Percentiles rank a stretch among this genome's conserved stretches.
Evolutionary conservation across 768 basidiomycete genomes (phyloP).

Genomic region (Psilocybe sp.): DNA sequence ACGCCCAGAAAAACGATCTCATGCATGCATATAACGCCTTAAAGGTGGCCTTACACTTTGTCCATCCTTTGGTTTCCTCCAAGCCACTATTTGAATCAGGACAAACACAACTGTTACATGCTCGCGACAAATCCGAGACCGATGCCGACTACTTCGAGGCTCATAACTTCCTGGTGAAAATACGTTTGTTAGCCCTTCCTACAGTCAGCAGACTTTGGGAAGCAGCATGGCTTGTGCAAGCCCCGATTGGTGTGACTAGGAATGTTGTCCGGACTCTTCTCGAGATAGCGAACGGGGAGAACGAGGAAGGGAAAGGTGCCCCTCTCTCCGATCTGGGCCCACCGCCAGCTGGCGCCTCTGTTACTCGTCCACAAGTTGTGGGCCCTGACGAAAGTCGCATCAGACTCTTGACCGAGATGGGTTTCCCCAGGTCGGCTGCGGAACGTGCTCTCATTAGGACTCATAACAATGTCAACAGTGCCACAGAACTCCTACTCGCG

Average conservation of each 20-base stretch:
- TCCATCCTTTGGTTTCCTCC: slow-evolving; percentile 73
- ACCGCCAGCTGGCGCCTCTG: slow-evolving; percentile 20
- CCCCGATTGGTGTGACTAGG: slow-evolving; percentile 73
- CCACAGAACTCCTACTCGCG: slow-evolving; percentile 81
- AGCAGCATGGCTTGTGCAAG: slow-evolving; percentile 74
- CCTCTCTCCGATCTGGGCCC: slow-evolving; percentile 28
- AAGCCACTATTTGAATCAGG: slow-evolving; percentile 82
- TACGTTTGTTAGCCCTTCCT: slow-evolving; percentile 71
- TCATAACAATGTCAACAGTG: slow-evolving; percentile 85
- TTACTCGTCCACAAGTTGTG: slow-evolving; percentile 27
- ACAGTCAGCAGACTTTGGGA: slow-evolving; percentile 74
- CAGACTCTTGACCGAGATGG: slow-evolving; percentile 91
- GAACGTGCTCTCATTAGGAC: slow-evolving; percentile 81
- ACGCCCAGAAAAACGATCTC: slow-evolving; percentile 59
- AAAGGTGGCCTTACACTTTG: slow-evolving; percentile 76
- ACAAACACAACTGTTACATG: slow-evolving; percentile 71
- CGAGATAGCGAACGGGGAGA: slow-evolving; percentile 78
- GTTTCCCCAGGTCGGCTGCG: slow-evolving; percentile 87
- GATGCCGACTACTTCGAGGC: slow-evolving; percentile 82
- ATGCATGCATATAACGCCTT: slow-evolving; percentile 77
- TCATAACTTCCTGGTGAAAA: slow-evolving; percentile 80
- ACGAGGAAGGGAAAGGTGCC: slow-evolving; percentile 64
- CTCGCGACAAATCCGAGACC: slow-evolving; percentile 75
- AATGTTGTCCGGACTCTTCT: slow-evolving; percentile 76
- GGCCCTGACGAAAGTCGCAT: slow-evolving; percentile 78